Evolutionary conservation across 1,139 yeast genomes (phyloP).

Genomic region (Candida neerlandica): DNA sequence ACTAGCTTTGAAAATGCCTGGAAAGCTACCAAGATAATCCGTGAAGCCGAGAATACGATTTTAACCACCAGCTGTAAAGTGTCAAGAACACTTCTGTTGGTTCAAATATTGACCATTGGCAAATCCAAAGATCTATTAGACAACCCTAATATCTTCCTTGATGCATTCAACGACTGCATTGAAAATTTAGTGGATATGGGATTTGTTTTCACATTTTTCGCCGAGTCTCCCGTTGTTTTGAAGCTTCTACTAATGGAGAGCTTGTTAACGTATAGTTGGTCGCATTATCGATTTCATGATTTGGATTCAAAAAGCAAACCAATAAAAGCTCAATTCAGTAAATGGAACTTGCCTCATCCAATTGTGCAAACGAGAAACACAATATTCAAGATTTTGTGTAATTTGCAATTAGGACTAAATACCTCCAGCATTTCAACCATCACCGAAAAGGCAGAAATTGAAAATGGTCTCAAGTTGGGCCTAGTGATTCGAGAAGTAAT

Average conservation of each 20-base stretch:
- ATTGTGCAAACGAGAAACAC: slow-evolving; percentile 29
- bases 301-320: slow-evolving; percentile 6
- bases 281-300: slow-evolving; percentile 32
- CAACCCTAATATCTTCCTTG: slow-evolving; percentile 35
- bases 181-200: slow-evolving; percentile 38
- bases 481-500: slow-evolving; percentile 26
- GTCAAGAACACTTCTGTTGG: slow-evolving; percentile 16
- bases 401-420: slow-evolving; percentile 33
- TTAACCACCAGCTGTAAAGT: slow-evolving; percentile 11
- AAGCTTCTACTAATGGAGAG: slow-evolving; percentile 31
- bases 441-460: slow-evolving; percentile 14
- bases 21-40: slow-evolving; percentile 17
- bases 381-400: slow-evolving; percentile 36
- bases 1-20: slow-evolving; percentile 12
- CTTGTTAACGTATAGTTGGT: slow-evolving; percentile 38
- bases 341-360: slow-evolving; percentile 28
- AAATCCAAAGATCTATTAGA: slow-evolving; percentile 15
- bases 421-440: slow-evolving; percentile 14
- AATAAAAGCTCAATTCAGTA: slow-evolving; percentile 17
- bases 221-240: slow-evolving; percentile 14
- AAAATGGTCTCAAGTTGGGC: slow-evolving; percentile 28
- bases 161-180: slow-evolving; percentile 36
- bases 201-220: slow-evolving; percentile 23
- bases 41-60: slow-evolving; percentile 17
- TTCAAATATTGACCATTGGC: slow-evolving; percentile 21